A percentile compares a stretch with the other conserved stretches of the same genome.
Evolutionary conservation across 1,284 basidiomycete species (phyloP).

Genomic region (Apiotrichum sp.): DNA sequence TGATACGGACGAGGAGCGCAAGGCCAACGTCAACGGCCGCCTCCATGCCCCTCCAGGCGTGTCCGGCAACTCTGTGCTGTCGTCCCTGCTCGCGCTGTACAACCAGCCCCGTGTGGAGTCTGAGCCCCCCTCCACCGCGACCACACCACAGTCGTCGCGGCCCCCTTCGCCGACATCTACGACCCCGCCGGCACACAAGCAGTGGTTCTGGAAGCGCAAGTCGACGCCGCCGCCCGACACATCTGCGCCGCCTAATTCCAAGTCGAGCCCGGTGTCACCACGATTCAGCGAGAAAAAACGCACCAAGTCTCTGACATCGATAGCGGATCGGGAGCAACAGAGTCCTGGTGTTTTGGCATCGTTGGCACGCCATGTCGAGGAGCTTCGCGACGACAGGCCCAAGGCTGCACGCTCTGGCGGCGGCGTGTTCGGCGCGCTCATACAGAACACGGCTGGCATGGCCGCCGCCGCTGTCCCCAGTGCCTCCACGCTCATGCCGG

Average conservation of each 20-base stretch:
- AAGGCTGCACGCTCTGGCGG: slow-evolving; percentile 55
- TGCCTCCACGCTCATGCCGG: slow-evolving; percentile 57
- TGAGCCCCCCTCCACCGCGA: slow-evolving; percentile 17
- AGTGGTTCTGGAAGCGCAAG: neutral
- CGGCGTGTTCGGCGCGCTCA: slow-evolving; percentile 66
- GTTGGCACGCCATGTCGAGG: slow-evolving; percentile 18
- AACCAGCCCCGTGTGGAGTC: slow-evolving; percentile 26
- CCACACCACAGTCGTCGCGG: slow-evolving; percentile 38
- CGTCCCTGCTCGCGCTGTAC: slow-evolving; percentile 42
- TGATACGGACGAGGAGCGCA: neutral
- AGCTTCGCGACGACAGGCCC: slow-evolving; percentile 48
- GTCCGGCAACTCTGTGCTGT: slow-evolving; percentile 39
- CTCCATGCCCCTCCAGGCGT: slow-evolving; percentile 15
- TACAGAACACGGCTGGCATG: slow-evolving; percentile 64
- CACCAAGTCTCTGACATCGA: slow-evolving; percentile 1
- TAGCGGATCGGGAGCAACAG: slow-evolving; percentile 3
- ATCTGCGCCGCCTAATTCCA: neutral
- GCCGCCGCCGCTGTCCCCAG: slow-evolving; percentile 57
- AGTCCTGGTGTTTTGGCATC: slow-evolving; percentile 15
- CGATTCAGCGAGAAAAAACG: neutral
- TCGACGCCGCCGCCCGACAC: neutral
- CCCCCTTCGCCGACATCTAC: slow-evolving; percentile 25
- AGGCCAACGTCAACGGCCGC: slow-evolving; percentile 1
- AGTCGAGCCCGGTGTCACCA: neutral
- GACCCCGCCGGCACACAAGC: slow-evolving; percentile 16